Conservation (phyloP, 2,329 filamentous ascomycete genomes). For the Cryphonectria radicalis region DNA sequence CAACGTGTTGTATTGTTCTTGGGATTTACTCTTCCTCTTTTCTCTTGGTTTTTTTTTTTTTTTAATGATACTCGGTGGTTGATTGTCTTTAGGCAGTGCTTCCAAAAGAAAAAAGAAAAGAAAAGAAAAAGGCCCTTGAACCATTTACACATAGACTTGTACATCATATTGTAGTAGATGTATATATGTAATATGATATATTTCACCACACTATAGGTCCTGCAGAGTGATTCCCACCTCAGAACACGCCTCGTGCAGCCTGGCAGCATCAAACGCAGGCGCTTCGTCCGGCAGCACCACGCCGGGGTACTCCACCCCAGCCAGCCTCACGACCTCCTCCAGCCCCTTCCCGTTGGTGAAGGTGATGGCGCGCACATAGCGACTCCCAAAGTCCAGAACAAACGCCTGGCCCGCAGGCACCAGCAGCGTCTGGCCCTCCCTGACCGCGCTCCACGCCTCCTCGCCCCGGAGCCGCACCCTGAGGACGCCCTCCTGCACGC, state of each 20-base stretch:
- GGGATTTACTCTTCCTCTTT: too few relatives aligned
- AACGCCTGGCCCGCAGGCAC: slow-evolving; percentile 53
- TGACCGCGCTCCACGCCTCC: slow-evolving; percentile 38
- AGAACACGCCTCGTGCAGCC: slow-evolving; percentile 26
- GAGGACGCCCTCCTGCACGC: slow-evolving; percentile 51
- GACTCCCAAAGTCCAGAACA: slow-evolving; percentile 47
- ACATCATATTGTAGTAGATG: neutral
- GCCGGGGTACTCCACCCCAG: slow-evolving; percentile 40
- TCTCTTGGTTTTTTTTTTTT: too few relatives aligned
- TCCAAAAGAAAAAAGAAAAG: too few relatives aligned
- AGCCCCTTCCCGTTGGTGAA: slow-evolving; percentile 56
- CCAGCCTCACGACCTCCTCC: slow-evolving; percentile 47
- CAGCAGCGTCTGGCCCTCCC: slow-evolving; percentile 54
- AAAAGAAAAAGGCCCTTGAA: too few relatives aligned
- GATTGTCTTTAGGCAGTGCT: too few relatives aligned
- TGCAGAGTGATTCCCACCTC: slow-evolving; percentile 11
- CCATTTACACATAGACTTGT: neutral
- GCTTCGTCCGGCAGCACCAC: slow-evolving; percentile 46
- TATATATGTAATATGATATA: too few relatives aligned
- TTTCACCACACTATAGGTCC: slow-evolving; percentile 2
- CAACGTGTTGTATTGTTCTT: too few relatives aligned
- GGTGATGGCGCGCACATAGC: slow-evolving; percentile 51
- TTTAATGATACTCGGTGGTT: too few relatives aligned
- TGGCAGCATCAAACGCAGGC: slow-evolving; percentile 33
- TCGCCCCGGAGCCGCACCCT: slow-evolving; percentile 45